Base-by-base conservation (phyloP, 305 asterid genomes). In the Fraxinus albicans region DNA sequence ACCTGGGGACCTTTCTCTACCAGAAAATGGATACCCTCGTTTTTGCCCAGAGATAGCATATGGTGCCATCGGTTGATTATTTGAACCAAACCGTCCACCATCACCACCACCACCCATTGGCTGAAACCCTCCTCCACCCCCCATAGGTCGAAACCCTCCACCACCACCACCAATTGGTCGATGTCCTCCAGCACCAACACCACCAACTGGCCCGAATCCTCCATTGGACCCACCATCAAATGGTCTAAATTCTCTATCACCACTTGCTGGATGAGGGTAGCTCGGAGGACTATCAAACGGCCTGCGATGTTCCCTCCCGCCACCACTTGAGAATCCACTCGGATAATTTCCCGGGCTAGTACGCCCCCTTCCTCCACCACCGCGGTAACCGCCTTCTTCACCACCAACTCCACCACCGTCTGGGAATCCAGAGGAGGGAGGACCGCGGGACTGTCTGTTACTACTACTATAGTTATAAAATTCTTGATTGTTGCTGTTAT, bases 1-100 rank as follows among this genome's bases (percentile, higher is more conserved):
- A 93, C 97, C 97, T 86, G 95, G 91, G 76, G 98, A 91, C 79
- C 90, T 89, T 69, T 91, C 91, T 84, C 85, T 82, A 53, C 88
- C 92, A 40, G 91, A 50, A 73, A 89, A 90, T 17, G 96, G 89
- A 79, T 88, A 88, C 58, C 90, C 94, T 50, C 99, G 93, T 83
- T 94, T 95, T 82, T 94, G 97, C 78, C 98, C 98, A 4, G 93
- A 69, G 31, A 92, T 88, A 79, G 89, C 60, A 6, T 89, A 87
- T 23, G 89, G 91, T 74, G 87, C 90, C 88, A 85, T 79, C 38
- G 84, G 86, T 44, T 86, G 87, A 83, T 50, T 79, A 73, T 86
- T 86, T 58, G 86, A 69, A 70, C 87, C 86, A 86, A 88, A 88
- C 80, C 93, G 89, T 69, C 83, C 92, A 80, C 83, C 90, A 17